Evolutionary conservation across 2,329 filamentous ascomycete species (phyloP), one percentile per base, ranked within the genome.

Genomic region (Elsinoe batatas): DNA sequence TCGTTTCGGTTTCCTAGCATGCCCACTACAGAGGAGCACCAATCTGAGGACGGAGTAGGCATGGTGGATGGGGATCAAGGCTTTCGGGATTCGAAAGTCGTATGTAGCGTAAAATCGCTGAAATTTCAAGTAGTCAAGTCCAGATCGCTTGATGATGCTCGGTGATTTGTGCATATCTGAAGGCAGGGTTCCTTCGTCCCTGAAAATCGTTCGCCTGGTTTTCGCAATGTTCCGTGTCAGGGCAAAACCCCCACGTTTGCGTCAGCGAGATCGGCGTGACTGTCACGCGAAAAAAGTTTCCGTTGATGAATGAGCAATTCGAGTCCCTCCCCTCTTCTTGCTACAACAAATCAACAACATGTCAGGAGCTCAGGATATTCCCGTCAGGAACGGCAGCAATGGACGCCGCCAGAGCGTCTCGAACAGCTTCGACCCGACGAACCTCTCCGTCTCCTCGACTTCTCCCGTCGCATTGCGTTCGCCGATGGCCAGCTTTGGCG

Each of bases 401-500:
- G 37, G 62, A 30, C 53, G 53, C 18, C 20, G 43, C 2, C 40
- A 17, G 15, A 15, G 65, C 43, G 69, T 72, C 47, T 69, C 68
- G 51, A 70, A 67, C 63, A 69, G 66, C 26, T 69, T 62, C 56
- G 62, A 61, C 43, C 59, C 61, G 43, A 38, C 58, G 43, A 53
- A 76, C 68, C 74, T 84, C 66, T 82, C 80, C 66, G 74, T 90
- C 60, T 90, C 87, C 32, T 37, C 32, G 2, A 83, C 81, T 47
- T 93, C 89, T 54, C 79, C 77, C 46, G 77, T 85, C 44, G 82
- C 82, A 53, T 91, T 93, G 71, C 79, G 87, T 67, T 91, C 87
- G 61, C 84, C 84, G 33, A 75, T 82, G 35, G 79, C 83, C 58
- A 85, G 83, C 73, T 68, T 64, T 58, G 71, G 59, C 62, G 66